A percentile compares a stretch with the other conserved stretches of the same genome.
These are phyloP conservation scores for Talaromyces proteolyticus DNA, from an alignment of 495 filamentous ascomycete genomes.

Conservation along the genomic window DNA sequence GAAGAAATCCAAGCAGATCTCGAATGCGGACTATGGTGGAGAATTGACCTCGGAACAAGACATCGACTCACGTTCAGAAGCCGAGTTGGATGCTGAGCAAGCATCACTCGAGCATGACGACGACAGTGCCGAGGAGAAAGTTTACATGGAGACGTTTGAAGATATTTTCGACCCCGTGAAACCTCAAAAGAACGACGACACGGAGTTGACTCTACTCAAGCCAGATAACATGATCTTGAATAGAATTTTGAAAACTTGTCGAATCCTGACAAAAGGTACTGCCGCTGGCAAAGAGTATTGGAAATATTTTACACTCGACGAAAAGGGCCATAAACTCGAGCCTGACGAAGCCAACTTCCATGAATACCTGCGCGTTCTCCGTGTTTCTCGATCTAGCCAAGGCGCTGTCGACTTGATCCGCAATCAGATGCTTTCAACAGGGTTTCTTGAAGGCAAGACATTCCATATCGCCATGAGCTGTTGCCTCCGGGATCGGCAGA, in stretches of 20 bases:
- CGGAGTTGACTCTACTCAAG: conserved; percentile 14
- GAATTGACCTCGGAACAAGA: conserved; percentile 16
- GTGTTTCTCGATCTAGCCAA: conserved; percentile 51
- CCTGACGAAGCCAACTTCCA: conserved; percentile 68
- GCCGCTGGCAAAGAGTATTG: conserved; percentile 59
- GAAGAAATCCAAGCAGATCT: background rate
- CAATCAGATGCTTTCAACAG: conserved; percentile 31
- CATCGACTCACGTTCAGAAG: conserved; percentile 1
- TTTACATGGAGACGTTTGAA: conserved; percentile 26
- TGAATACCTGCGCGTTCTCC: conserved; percentile 62
- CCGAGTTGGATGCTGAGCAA: background rate
- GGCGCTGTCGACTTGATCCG: conserved; percentile 48
- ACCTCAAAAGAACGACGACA: background rate
- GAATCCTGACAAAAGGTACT: conserved; percentile 21
- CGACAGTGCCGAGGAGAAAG: conserved; percentile 10
- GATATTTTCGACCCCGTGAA: conserved; percentile 29
- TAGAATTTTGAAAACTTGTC: conserved; percentile 57
- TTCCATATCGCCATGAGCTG: conserved; percentile 66
- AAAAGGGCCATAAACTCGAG: conserved; percentile 30
- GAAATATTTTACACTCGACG: conserved; percentile 54
- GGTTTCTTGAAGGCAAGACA: conserved; percentile 37
- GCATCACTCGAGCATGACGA: background rate
- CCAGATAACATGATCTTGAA: conserved; percentile 66
- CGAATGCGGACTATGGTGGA: background rate
- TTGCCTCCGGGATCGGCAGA: conserved; percentile 66